phyloP scores from a whole-genome alignment of 345 rosid species.

The Cochlearia excelsa region DNA sequence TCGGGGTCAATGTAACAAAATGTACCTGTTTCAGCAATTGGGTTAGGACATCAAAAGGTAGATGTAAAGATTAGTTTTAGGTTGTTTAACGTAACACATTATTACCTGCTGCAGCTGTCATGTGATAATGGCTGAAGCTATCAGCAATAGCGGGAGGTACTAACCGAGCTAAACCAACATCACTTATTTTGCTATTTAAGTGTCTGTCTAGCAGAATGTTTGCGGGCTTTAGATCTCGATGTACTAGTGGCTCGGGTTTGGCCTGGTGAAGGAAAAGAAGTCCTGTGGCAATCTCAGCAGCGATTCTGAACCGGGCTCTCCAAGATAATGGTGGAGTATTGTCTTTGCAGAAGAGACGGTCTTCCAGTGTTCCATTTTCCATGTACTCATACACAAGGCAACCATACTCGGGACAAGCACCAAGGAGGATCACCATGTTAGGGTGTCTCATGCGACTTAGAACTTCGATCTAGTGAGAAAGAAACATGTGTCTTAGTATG shows the following conservation, averaged over 20 bases:
- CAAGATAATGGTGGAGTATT: slow-evolving; percentile 65
- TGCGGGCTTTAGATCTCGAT: slow-evolving; percentile 88
- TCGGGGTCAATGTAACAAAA: slow-evolving; percentile 86
- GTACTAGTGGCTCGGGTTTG: slow-evolving; percentile 84
- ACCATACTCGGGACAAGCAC: slow-evolving; percentile 88
- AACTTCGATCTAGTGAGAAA: slow-evolving; percentile 55
- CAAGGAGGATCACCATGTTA: slow-evolving; percentile 77
- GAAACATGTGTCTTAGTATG: slow-evolving; percentile 7
- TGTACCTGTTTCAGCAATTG: slow-evolving; percentile 41
- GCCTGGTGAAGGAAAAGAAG: slow-evolving; percentile 79
- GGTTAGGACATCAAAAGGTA: slow-evolving; percentile 11
- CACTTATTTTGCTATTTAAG: slow-evolving; percentile 61
- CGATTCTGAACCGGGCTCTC: slow-evolving; percentile 61
- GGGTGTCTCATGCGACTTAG: slow-evolving; percentile 85
- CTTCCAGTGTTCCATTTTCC: slow-evolving; percentile 90
- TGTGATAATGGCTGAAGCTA: slow-evolving; percentile 43
- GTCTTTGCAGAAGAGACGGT: slow-evolving; percentile 63
- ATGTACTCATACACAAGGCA: slow-evolving; percentile 86
- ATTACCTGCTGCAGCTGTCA: slow-evolving; percentile 78
- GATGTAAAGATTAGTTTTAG: neutral
- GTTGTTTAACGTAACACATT: slow-evolving; percentile 11
- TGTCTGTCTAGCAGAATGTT: slow-evolving; percentile 71
- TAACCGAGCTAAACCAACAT: slow-evolving; percentile 74
- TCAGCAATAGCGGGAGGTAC: slow-evolving; percentile 56
- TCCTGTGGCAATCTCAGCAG: slow-evolving; percentile 71